phyloP scores from a whole-genome alignment of 192 early-diverging fungal species.

The Gryganskiella cystojenkinii region DNA sequence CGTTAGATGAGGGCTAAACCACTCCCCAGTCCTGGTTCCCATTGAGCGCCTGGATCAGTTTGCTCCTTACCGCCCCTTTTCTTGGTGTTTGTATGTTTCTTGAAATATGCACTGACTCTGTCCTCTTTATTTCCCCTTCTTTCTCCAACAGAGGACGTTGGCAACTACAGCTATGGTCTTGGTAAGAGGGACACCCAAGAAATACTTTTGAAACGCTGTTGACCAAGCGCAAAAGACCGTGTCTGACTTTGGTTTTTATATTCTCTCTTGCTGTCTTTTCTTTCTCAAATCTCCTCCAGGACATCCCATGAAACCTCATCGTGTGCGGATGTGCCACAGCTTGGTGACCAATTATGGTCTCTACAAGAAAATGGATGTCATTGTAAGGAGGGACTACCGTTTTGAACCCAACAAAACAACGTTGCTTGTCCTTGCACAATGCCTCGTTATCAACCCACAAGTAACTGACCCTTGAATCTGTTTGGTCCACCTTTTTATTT shows the following conservation, averaged over 20 bases:
- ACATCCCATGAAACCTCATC: constrained; percentile 98
- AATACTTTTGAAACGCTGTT: background rate
- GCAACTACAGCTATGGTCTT: constrained; percentile 89
- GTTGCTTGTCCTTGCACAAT: too few species aligned
- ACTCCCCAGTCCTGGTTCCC: too few species aligned
- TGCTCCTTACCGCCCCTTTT: too few species aligned
- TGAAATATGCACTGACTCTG: background rate
- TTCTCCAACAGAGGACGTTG: constrained; percentile 65
- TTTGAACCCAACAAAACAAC: too few species aligned
- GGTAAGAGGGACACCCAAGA: constrained; percentile 41
- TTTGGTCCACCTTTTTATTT: background rate
- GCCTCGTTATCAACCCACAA: too few species aligned
- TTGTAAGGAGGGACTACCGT: constrained; percentile 57
- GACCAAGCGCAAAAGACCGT: too few species aligned
- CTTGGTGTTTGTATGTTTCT: too few species aligned
- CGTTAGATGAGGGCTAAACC: too few species aligned
- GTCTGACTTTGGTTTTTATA: too few species aligned
- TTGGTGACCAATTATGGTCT: constrained; percentile 93
- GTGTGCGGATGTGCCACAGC: constrained; percentile 94
- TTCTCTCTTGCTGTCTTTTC: too few species aligned
- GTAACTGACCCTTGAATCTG: background rate
- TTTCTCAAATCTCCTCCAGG: constrained; percentile 49
- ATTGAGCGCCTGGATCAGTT: too few species aligned
- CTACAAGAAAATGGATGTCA: constrained; percentile 91
- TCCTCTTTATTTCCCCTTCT: background rate